These are phyloP conservation scores for Inonotus hispidus DNA, from an alignment of 1,284 basidiomycete species.

Conservation along the genomic window DNA sequence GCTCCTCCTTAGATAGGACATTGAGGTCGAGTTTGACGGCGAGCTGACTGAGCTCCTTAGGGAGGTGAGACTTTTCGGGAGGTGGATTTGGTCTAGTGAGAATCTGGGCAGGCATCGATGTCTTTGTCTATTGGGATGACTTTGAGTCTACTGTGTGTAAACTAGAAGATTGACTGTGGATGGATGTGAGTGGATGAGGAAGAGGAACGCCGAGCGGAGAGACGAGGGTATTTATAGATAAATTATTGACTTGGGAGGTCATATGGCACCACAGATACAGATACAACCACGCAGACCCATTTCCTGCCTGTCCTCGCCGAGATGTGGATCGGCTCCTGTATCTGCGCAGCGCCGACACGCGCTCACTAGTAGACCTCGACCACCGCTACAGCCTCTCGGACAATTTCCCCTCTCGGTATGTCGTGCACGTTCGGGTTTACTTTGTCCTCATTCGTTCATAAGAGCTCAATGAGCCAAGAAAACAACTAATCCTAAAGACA, in stretches of 20 bases:
- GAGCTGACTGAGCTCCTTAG: conserved; percentile 43
- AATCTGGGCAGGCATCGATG: conserved; percentile 51
- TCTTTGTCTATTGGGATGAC: conserved; percentile 8
- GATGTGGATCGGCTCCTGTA: conserved; percentile 3
- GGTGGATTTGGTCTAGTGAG: conserved; percentile 55
- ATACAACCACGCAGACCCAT: background rate
- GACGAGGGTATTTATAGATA: conserved; percentile 4
- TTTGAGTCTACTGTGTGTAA: background rate
- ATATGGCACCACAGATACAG: background rate
- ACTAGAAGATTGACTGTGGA: background rate
- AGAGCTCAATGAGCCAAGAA: no score
- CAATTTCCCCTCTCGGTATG: background rate
- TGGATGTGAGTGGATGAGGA: background rate
- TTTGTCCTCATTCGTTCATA: background rate
- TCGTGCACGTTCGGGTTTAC: background rate
- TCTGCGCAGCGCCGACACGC: background rate
- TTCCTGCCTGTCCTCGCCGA: conserved; percentile 3
- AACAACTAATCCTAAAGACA: no score
- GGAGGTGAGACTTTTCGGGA: conserved; percentile 54
- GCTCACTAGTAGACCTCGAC: background rate
- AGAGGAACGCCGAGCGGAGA: background rate
- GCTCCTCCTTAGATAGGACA: conserved; percentile 44
- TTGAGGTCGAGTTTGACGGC: conserved; percentile 39
- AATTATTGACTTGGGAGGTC: background rate
- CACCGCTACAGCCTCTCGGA: background rate